phyloP scores from a whole-genome alignment of 1,139 yeast species.

The Lodderomyces orthopsilosis region DNA sequence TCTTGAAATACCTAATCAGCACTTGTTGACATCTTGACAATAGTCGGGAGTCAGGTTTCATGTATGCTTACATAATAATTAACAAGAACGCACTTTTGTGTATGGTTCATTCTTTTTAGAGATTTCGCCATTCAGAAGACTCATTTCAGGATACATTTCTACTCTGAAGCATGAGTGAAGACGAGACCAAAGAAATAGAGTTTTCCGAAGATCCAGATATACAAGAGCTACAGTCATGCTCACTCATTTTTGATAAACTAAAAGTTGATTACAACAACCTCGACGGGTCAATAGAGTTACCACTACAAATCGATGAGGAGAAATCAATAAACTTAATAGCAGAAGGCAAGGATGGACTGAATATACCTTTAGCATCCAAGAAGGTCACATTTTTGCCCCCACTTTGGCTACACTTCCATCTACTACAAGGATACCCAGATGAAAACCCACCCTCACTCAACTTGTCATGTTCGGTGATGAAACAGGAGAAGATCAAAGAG shows the following conservation, averaged over 20 bases:
- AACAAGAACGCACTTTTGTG: no score
- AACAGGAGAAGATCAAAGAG: not conserved
- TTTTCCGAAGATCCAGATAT: conserved; percentile 23
- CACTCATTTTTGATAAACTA: conserved; percentile 50
- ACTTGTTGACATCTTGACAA: no score
- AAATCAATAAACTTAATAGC: conserved; percentile 10
- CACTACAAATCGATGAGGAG: conserved; percentile 22
- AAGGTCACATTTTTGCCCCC: conserved; percentile 26
- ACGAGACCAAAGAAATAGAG: not conserved
- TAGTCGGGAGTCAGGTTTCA: no score
- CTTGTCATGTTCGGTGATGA: conserved; percentile 18
- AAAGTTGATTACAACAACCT: conserved; percentile 16
- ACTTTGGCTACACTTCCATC: conserved; percentile 23
- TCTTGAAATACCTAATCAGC: no score
- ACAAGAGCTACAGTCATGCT: conserved; percentile 48
- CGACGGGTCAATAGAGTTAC: conserved; percentile 27
- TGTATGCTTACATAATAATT: no score
- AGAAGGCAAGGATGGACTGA: not conserved
- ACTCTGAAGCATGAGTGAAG: not conserved
- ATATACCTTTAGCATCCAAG: conserved; percentile 1
- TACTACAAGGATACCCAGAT: conserved; percentile 29
- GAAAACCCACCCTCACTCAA: conserved; percentile 27
- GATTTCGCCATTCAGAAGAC: not conserved
- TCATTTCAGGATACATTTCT: not conserved
- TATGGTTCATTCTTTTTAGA: not conserved